A percentile compares a stretch with the other conserved stretches of the same genome.
Evolutionary conservation across 306 rosid species (phyloP).

Genomic region (Carpinus viminea): DNA sequence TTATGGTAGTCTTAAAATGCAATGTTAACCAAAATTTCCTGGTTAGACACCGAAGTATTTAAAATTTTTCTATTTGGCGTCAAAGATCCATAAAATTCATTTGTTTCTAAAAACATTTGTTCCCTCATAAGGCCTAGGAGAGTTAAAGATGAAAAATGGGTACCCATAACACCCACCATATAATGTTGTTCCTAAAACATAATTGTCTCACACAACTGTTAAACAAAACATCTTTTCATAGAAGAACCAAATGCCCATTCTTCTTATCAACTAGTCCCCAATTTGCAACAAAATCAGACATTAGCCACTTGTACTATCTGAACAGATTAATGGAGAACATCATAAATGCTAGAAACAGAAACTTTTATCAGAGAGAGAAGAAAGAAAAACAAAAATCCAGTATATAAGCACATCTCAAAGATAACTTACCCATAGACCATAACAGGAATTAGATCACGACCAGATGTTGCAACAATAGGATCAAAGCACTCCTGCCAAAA

Average conservation of each 20-base stretch:
- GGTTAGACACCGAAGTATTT: too few species aligned
- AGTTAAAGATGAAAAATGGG: not conserved
- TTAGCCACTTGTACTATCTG: not conserved
- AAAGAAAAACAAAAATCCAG: not conserved
- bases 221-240: not conserved
- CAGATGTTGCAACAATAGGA: slow-evolving; percentile 93
- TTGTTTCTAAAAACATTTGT: not conserved
- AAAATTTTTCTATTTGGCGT: not conserved
- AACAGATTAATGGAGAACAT: not conserved
- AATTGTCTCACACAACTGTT: not conserved
- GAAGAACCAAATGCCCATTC: not conserved
- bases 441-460: slow-evolving; percentile 98
- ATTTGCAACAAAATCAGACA: not conserved
- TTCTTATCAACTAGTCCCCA: not conserved
- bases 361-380: not conserved
- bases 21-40: not conserved
- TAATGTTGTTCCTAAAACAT: not conserved
- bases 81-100: not conserved
- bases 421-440: slow-evolving; percentile 94
- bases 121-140: not conserved
- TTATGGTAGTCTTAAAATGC: not conserved
- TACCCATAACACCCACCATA: not conserved
- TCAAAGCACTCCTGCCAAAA: slow-evolving; percentile 94
- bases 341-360: not conserved
- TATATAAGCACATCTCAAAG: slow-evolving; percentile 15